Conservation (phyloP, 225 moss, liverwort and hornwort genomes). For the Straminergon stramineum region DNA sequence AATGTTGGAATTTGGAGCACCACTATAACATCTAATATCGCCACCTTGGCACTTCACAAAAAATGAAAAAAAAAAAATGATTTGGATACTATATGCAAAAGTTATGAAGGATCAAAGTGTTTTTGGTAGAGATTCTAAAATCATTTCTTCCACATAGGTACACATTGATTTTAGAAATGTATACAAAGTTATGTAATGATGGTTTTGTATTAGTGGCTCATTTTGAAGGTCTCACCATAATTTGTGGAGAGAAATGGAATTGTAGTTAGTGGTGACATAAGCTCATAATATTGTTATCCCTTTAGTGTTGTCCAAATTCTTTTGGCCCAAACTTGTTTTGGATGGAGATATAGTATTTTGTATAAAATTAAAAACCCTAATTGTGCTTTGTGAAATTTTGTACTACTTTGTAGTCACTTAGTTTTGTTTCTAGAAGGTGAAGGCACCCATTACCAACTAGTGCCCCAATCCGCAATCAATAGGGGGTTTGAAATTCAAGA, state of each 20-base stretch:
- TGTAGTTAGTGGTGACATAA: accelerated
- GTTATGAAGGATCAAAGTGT: neutral
- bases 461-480: too few species aligned
- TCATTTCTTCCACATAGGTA: neutral
- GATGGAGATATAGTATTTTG: neutral
- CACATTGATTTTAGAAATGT: neutral
- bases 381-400: neutral
- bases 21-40: too few species aligned
- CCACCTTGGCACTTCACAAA: too few species aligned
- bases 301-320: neutral
- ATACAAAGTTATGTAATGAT: neutral
- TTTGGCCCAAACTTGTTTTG: accelerated
- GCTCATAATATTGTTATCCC: neutral
- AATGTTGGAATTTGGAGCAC: too few species aligned
- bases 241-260: neutral
- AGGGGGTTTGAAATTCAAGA: too few species aligned
- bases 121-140: neutral
- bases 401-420: neutral
- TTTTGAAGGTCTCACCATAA: accelerated
- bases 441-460: too few species aligned
- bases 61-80: too few species aligned
- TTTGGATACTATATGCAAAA: neutral
- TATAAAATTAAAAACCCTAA: too few species aligned
- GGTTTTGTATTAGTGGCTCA: accelerated
- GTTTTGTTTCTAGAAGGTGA: neutral